Evolutionary conservation across 2,329 filamentous ascomycete species (phyloP).

Genomic region (Setomelanomma holmii): DNA sequence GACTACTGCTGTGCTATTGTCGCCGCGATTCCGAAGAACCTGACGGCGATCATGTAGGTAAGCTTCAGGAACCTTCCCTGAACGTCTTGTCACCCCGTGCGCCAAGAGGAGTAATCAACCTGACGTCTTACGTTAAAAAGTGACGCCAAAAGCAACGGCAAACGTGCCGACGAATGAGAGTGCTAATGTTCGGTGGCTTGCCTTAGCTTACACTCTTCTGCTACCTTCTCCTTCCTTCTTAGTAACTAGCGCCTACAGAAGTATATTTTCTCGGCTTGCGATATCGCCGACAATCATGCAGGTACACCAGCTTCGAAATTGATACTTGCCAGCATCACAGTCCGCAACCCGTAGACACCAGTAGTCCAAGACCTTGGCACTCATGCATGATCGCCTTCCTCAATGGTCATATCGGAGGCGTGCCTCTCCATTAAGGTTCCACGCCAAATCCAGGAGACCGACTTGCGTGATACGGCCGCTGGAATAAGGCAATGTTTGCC

Average conservation of each 20-base stretch:
- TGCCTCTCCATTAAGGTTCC: too few species aligned
- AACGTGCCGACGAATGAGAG: neutral
- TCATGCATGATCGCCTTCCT: too few species aligned
- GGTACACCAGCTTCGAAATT: neutral
- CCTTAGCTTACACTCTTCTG: neutral
- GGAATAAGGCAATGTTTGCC: neutral
- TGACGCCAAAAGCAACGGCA: neutral
- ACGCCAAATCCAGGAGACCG: too few species aligned
- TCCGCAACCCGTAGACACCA: too few species aligned
- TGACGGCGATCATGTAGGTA: neutral
- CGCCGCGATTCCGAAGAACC: neutral
- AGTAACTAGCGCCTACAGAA: neutral
- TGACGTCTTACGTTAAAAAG: neutral
- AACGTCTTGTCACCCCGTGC: neutral
- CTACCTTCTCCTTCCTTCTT: neutral
- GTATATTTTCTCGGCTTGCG: neutral
- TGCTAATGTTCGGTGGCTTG: neutral
- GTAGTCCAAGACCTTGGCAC: too few species aligned
- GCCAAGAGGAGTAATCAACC: neutral
- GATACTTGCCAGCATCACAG: too few species aligned
- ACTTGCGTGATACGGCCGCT: too few species aligned
- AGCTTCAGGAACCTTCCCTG: neutral
- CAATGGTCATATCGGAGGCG: too few species aligned
- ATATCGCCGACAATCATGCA: neutral
- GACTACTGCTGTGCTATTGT: neutral